Base-by-base conservation (phyloP, 164 flowering plant species). In the Vitis cinerea region DNA sequence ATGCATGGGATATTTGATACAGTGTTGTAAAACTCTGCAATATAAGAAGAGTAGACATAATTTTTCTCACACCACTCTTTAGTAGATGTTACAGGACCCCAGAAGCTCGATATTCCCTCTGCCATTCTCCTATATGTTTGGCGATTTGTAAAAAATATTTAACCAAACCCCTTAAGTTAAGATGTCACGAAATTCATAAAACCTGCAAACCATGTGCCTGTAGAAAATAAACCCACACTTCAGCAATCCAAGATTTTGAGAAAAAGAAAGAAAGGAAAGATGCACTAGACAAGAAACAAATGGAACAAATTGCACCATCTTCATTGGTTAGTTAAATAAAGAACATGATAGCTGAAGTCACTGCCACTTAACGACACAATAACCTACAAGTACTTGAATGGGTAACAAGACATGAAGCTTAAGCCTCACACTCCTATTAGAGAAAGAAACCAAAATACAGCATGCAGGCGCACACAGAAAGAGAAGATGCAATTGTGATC, bases 1-100 rank as follows among this genome's bases (percentile, higher is more conserved):
- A 90, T 83, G 79, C 87, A 37, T 2, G 92, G 97, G 23, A 84
- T 63, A 75, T 88, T 92, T 7, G 95, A 92, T 67, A 92, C 57
- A 15, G 97, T 90, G 84, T 92, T 92, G 80, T 63, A 92, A 61
- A 92, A 92, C 65, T 92, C 92, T 6, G 95, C 95, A 72, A 92
- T 83, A 75, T 80, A 83, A 52, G 88, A 77, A 19, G 90, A 84
- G 66, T 83, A 72, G 14, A 66, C 77, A 79, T 83, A 86, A 67
- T 86, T 86, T 69, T 66, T 79, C 75, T 86, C 90, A 72, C 90
- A 84, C 88, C 85, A 86, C 67, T 86, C 88, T 10, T 80, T 81
- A 50, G 86, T 80, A 62, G 90, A 86, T 65, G 90, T 86, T 61
- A 86, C 90, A 16, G 87, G 90, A 63, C 90, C 90, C 90, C 90